Conservation (phyloP, 257 asterid genomes). For the Scutellaria galericulata region DNA sequence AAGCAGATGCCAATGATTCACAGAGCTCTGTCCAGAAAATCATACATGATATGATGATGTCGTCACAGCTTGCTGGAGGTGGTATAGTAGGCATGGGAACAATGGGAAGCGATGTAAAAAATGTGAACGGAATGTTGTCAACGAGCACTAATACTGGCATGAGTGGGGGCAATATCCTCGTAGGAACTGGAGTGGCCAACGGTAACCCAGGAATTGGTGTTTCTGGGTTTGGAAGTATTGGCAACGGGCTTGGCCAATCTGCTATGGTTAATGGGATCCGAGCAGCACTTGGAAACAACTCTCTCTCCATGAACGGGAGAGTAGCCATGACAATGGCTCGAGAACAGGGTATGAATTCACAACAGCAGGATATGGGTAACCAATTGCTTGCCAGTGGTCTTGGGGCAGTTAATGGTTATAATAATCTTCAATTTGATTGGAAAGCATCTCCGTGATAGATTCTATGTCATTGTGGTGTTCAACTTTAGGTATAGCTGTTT, state of each 20-base stretch:
- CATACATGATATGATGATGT: slow-evolving; percentile 85
- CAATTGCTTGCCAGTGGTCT: slow-evolving; percentile 79
- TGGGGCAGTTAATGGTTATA: slow-evolving; percentile 79
- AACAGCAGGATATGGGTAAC: slow-evolving; percentile 76
- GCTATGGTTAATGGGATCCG: slow-evolving; percentile 78
- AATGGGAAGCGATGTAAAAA: slow-evolving; percentile 62
- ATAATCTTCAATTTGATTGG: slow-evolving; percentile 91
- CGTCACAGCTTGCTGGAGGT: slow-evolving; percentile 68
- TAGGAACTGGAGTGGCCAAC: slow-evolving; percentile 63
- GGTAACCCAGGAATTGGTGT: slow-evolving; percentile 57
- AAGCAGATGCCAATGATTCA: slow-evolving; percentile 72
- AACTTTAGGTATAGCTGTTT: slow-evolving; percentile 44
- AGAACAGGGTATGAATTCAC: slow-evolving; percentile 70
- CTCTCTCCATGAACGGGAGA: slow-evolving; percentile 76
- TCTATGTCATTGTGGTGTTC: slow-evolving; percentile 28
- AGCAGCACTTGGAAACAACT: slow-evolving; percentile 60
- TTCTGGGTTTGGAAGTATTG: slow-evolving; percentile 60
- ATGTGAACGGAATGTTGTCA: slow-evolving; percentile 60
- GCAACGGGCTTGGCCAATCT: slow-evolving; percentile 68
- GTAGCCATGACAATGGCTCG: slow-evolving; percentile 71
- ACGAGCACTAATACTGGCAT: slow-evolving; percentile 48
- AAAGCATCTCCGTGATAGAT: slow-evolving; percentile 66
- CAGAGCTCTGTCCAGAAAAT: slow-evolving; percentile 98
- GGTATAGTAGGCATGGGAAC: slow-evolving; percentile 60
- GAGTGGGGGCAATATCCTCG: slow-evolving; percentile 53